phyloP scores from a whole-genome alignment of 164 flowering plant species.

The Platanus orientalis region DNA sequence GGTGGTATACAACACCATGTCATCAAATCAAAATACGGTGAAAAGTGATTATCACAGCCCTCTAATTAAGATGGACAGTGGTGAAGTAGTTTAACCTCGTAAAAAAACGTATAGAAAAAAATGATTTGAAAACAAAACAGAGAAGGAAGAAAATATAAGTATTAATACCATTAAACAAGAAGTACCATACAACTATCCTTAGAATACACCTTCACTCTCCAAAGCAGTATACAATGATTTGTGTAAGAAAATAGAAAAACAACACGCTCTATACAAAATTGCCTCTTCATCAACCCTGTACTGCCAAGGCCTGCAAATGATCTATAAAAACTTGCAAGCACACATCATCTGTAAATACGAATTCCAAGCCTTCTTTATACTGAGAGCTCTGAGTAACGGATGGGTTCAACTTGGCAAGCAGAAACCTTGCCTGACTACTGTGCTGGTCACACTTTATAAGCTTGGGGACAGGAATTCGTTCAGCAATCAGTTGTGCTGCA shows the following conservation, averaged over 20 bases:
- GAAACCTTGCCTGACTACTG: constrained; percentile 87
- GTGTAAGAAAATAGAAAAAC: no score
- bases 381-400: constrained; percentile 71
- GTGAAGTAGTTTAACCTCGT: no score
- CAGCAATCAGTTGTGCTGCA: constrained; percentile 66
- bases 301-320: constrained; percentile 81
- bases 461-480: constrained; percentile 76
- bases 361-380: constrained; percentile 47
- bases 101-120: no score
- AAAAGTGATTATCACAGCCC: no score
- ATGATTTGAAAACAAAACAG: no score
- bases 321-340: constrained; percentile 81
- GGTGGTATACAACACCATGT: no score
- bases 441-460: constrained; percentile 82
- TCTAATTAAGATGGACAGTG: no score
- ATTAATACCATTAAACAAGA: no score
- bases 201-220: background rate
- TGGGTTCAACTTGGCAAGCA: constrained; percentile 91
- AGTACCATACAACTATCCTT: no score
- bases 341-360: constrained; percentile 84
- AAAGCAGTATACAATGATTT: constrained; percentile 8
- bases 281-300: constrained; percentile 47
- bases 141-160: no score
- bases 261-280: constrained; percentile 3
- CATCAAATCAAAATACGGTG: no score